Percentiles rank a stretch among this genome's conserved stretches.
phyloP scores from a whole-genome alignment of 805 yeast species.

The Deakozyma indianensis region DNA sequence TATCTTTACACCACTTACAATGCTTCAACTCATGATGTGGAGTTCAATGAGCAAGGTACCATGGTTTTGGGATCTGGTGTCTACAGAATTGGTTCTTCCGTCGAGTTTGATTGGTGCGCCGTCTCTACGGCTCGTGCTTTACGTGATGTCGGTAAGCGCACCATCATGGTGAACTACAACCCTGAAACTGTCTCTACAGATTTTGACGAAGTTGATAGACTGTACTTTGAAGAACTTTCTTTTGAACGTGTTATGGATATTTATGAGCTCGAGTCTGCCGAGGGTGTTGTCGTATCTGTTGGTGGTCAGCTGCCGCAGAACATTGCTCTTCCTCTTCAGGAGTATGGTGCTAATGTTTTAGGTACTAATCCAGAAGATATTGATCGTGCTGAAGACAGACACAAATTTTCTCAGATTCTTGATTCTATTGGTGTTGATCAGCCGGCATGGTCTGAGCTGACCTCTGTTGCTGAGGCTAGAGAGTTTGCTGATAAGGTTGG shows the following conservation, averaged over 20 bases:
- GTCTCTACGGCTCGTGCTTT: conserved; percentile 91
- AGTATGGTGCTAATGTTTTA: conserved; percentile 86
- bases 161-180: conserved; percentile 94
- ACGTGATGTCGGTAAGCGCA: conserved; percentile 72
- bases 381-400: conserved; percentile 95
- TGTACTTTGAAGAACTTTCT: conserved; percentile 90
- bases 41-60: conserved; percentile 84
- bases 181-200: conserved; percentile 99
- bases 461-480: conserved; percentile 86
- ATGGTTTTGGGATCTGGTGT: conserved; percentile 98
- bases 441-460: conserved; percentile 97
- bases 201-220: conserved; percentile 94
- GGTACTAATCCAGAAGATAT: conserved; percentile 99
- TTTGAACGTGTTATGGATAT: conserved; percentile 90
- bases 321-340: conserved; percentile 81
- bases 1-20: conserved; percentile 90
- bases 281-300: conserved; percentile 92
- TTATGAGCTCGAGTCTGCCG: conserved; percentile 77
- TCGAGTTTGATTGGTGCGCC: conserved; percentile 99
- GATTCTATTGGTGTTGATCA: conserved; percentile 95
- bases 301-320: conserved; percentile 99
- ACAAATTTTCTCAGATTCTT: conserved; percentile 93
- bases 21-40: conserved; percentile 75
- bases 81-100: conserved; percentile 96
- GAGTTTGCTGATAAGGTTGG: conserved; percentile 79